Evolutionary conservation across 1,284 basidiomycete genomes (phyloP).

Genomic region (Ustilago lituana): DNA sequence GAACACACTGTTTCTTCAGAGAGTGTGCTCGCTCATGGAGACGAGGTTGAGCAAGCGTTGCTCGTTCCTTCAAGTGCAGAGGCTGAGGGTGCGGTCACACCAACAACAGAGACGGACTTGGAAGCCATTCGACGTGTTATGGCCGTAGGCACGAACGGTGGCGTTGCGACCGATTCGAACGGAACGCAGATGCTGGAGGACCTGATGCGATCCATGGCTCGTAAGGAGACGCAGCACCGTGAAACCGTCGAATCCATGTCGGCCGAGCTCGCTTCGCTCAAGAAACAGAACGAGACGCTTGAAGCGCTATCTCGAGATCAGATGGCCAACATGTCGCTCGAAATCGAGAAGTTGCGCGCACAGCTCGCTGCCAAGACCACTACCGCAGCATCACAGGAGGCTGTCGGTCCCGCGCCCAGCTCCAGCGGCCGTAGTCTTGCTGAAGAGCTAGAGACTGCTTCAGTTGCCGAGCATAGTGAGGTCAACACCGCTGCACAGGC

Average conservation of each 20-base stretch:
- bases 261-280: slow-evolving; percentile 75
- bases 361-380: slow-evolving; percentile 70
- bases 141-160: slow-evolving; percentile 2
- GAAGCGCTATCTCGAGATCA: slow-evolving; percentile 81
- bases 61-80: not conserved
- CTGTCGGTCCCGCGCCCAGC: not conserved
- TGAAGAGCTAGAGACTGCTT: slow-evolving; percentile 78
- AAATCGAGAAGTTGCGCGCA: slow-evolving; percentile 75
- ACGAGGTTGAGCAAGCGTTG: slow-evolving; percentile 3
- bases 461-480: slow-evolving; percentile 28
- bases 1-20: slow-evolving; percentile 1
- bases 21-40: not conserved
- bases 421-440: slow-evolving; percentile 72
- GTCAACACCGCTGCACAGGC: not conserved
- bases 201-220: slow-evolving; percentile 79
- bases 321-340: slow-evolving; percentile 82
- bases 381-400: slow-evolving; percentile 66
- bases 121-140: slow-evolving; percentile 36
- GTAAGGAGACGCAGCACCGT: slow-evolving; percentile 86
- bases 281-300: slow-evolving; percentile 81
- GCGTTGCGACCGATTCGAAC: slow-evolving; percentile 10
- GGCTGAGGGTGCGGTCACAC: slow-evolving; percentile 18
- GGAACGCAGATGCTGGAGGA: slow-evolving; percentile 44
- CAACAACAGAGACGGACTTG: slow-evolving; percentile 42
- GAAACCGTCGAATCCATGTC: slow-evolving; percentile 79